These are phyloP conservation scores for Aspergillus jensenii DNA, from an alignment of 2,329 filamentous ascomycete genomes.

Conservation along the genomic window DNA sequence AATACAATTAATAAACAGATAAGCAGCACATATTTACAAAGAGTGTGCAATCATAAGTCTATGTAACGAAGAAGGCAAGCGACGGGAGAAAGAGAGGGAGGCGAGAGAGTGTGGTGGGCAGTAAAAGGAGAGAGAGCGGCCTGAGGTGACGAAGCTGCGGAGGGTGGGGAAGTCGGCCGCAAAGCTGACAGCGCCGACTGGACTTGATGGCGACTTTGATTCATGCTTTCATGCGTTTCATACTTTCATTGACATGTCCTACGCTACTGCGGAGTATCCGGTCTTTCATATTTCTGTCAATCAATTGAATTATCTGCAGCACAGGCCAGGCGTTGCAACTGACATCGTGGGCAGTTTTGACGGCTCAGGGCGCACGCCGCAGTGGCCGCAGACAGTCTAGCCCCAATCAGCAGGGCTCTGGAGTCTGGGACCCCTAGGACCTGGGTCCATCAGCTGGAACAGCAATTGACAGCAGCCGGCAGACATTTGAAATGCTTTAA, in stretches of 20 bases:
- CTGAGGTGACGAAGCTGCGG: slow-evolving; percentile 7
- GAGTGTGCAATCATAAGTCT: background rate
- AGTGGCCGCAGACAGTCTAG: background rate
- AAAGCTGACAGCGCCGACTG: background rate
- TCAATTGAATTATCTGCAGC: background rate
- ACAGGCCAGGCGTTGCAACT: background rate
- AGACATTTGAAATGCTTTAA: no score
- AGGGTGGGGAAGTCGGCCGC: slow-evolving; percentile 10
- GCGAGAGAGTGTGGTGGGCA: background rate
- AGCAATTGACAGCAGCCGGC: no score
- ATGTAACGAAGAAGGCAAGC: background rate
- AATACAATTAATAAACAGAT: slow-evolving; percentile 9
- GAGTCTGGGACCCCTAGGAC: no score
- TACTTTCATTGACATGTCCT: no score
- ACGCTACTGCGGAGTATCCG: no score
- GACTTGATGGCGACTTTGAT: no score
- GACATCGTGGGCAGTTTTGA: background rate
- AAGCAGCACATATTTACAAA: slow-evolving; percentile 20
- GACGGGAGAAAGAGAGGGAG: slow-evolving; percentile 1
- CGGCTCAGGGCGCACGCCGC: no score
- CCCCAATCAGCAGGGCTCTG: slow-evolving; percentile 1
- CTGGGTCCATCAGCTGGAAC: no score
- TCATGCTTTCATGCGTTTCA: background rate
- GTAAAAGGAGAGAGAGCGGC: background rate
- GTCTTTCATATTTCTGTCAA: background rate